Base-by-base conservation (phyloP, 1,139 yeast species). In the Scheffersomyces titani region DNA sequence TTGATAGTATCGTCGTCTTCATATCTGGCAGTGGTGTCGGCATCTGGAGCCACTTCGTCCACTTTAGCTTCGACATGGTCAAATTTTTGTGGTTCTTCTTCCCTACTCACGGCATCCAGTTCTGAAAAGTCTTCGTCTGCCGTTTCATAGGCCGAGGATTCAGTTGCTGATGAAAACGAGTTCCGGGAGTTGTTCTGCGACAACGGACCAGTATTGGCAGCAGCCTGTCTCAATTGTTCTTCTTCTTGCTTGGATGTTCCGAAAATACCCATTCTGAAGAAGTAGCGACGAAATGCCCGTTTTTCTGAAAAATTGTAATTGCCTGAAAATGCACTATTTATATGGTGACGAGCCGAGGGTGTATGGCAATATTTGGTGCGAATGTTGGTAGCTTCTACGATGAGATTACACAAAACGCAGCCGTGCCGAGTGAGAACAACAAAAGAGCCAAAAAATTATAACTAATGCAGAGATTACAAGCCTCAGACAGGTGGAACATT, bases 241-340 rank as follows among this genome's bases (percentile, higher is more conserved):
- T 78, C 83, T 57, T 80, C 82, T 22, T 65, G 63, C 49, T 68
- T 57, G 0, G 80, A 70, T 19, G 81, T 70, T 11, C 82, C 81
- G 52, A 80, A 73, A 21, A 72, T 53, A 19, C 57, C 61, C 62
- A 59, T 59, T 19, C 16, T 30, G 20, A 5, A 36, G 18, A 13
- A 19, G 4, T n/a, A 47, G 22, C 22, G n/a, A 21, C n/a, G 16
- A 46, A 47, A 47, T 16, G 5, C 22, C 5, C 5, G 13, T 19
- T 47, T 19, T 47, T 47, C 18, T 44, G 18, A n/a, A 21, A 4
- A 47, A 47, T n/a, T 47, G 40, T 5, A 30, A 30, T 30, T 30
- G 40, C 40, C 6, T 30, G 11, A 30, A 30, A 9, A 11, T 30
- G 40, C 11, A 11, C 13, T 30, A 11, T 30, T 30, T 30, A 30